Conservation (phyloP, 129 eudicot species). For the Cynara cardunculus region DNA sequence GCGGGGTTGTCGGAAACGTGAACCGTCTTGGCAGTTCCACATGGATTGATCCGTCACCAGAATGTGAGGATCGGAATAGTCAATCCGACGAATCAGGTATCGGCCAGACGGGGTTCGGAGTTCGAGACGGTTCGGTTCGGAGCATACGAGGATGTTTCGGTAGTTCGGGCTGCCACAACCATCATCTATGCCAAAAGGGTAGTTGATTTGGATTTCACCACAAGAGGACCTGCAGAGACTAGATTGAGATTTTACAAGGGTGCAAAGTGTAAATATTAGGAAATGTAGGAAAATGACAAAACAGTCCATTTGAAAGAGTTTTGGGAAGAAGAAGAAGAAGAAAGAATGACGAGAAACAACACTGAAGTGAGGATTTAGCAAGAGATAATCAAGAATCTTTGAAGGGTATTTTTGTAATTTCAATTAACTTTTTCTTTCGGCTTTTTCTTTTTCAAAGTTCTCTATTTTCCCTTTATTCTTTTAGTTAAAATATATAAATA, state of each 20-base stretch:
- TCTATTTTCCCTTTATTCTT: background rate
- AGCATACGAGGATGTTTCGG: constrained; percentile 65
- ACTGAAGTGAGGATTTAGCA: constrained; percentile 25
- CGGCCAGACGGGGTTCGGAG: constrained; percentile 86
- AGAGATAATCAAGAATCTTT: constrained; percentile 1
- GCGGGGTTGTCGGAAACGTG: constrained; percentile 51
- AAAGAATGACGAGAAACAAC: background rate
- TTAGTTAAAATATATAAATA: background rate
- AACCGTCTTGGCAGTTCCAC: constrained; percentile 83
- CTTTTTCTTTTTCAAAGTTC: constrained; percentile 21
- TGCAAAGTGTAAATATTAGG: constrained; percentile 14
- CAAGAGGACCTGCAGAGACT: constrained; percentile 66
- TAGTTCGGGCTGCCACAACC: constrained; percentile 97
- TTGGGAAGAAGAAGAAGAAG: background rate
- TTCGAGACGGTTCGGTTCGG: constrained; percentile 41
- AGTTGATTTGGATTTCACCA: constrained; percentile 72
- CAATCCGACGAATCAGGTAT: constrained; percentile 49
- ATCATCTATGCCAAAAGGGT: constrained; percentile 93
- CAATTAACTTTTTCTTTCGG: constrained; percentile 8
- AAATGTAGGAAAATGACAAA: constrained; percentile 14
- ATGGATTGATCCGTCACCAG: constrained; percentile 66
- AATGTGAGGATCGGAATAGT: constrained; percentile 79
- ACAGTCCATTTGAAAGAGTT: constrained; percentile 14
- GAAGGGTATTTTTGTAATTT: constrained; percentile 4
- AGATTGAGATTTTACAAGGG: constrained; percentile 48